These are phyloP conservation scores for Scleroderma bovista DNA, from an alignment of 768 basidiomycete species.

Conservation along the genomic window DNA sequence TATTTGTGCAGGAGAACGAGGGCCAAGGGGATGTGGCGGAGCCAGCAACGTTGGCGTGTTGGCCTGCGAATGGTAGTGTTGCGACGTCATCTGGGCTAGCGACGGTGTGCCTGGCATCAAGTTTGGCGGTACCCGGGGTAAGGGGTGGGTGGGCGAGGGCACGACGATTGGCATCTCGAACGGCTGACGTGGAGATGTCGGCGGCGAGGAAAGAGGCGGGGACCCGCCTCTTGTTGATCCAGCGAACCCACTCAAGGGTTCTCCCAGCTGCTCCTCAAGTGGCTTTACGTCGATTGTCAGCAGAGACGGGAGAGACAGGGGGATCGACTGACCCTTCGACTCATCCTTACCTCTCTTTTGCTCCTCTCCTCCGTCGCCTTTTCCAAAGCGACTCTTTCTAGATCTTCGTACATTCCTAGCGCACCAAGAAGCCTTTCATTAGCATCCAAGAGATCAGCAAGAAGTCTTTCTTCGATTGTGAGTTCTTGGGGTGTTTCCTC, in stretches of 20 bases:
- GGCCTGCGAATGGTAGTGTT: constrained; percentile 21
- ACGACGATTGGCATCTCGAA: constrained; percentile 26
- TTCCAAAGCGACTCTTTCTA: constrained; percentile 58
- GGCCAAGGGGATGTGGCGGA: constrained; percentile 70
- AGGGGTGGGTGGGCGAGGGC: constrained; percentile 29
- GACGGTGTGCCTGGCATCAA: constrained; percentile 13
- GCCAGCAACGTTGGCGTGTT: constrained; percentile 39
- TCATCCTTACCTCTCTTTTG: constrained; percentile 59
- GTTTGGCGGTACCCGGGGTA: constrained; percentile 34
- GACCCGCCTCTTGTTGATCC: constrained; percentile 27
- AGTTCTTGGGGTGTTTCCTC: constrained; percentile 36
- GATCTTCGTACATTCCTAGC: constrained; percentile 71
- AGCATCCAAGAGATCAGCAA: constrained; percentile 67
- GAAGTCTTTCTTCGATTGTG: constrained; percentile 70
- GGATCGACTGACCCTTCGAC: constrained; percentile 49
- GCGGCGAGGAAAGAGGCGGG: constrained; percentile 19
- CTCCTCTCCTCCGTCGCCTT: constrained; percentile 61
- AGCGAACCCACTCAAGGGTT: constrained; percentile 13
- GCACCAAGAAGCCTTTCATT: constrained; percentile 68
- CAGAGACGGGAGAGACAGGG: not conserved
- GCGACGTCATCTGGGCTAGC: constrained; percentile 10
- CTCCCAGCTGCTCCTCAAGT: constrained; percentile 17
- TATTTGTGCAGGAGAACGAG: constrained; percentile 52
- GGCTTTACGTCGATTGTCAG: constrained; percentile 10
- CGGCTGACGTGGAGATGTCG: constrained; percentile 27